Base-by-base conservation (phyloP, 495 filamentous ascomycete genomes). In the Monascus purpureus region DNA sequence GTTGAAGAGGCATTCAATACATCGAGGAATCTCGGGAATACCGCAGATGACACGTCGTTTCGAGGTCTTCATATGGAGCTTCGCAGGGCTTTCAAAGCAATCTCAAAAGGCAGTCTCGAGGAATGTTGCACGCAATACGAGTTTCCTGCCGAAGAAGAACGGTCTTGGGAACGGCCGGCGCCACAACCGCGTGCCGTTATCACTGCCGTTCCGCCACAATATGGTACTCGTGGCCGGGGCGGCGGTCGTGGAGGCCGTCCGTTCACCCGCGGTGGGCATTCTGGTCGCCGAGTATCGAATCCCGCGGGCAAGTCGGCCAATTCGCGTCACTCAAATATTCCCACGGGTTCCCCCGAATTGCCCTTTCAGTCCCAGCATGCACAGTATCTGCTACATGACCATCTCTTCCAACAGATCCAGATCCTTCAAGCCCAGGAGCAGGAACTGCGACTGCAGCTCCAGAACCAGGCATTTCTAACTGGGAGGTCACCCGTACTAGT, bases 1-100 rank as follows among this genome's bases (percentile, higher is more conserved):
- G 80, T 96, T 16, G 92, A 97, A 50, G 90, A 97, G 48, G 92
- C 90, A 2, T 97, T 97, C 64, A 97, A 93, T 44, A 79, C 68
- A 17, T 63, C 59, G n/a, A 70, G 92, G n/a, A 97, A 97, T 52
- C 65, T 97, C 30, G 90, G 87, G 0, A 96, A 96, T 44, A 95
- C 90, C 13, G 90, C 90, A 6, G 90, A 97, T 45, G 87, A 93
- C 49, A 86, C 75, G 2, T 90, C 90, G 1, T 92, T 93, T 47
- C 69, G 79, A 30, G 90, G 90, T 2, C 68, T 97, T 13, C 92
- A 96, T 55, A 50, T 82, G 29, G 90, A 97, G 53, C 55, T 97
- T 26, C 73, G 92, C 42, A 70, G 82, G 43, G 92, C 90, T 1
- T 95, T 93, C 53, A 75, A 82, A 36, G 57, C 80, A 28, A 66